Conservation (phyloP, 2,329 filamentous ascomycete genomes). For the Pseudophaeomoniella oleicola region DNA sequence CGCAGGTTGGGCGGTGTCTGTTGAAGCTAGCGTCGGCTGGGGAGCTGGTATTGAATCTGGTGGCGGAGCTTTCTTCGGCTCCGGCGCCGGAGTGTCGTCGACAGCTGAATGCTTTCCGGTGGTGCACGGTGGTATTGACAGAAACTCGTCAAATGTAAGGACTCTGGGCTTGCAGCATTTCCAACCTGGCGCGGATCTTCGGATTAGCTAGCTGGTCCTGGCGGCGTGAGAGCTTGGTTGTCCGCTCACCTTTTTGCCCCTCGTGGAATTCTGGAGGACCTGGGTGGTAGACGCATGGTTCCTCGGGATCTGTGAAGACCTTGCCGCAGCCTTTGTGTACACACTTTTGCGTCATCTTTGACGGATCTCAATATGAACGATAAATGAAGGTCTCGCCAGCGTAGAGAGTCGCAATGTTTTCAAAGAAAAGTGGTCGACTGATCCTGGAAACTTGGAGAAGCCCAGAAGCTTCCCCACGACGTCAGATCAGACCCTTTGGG, state of each 20-base stretch:
- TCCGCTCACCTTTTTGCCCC: conserved; percentile 76
- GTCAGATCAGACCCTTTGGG: no score
- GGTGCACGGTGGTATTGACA: conserved; percentile 81
- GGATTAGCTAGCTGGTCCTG: no score
- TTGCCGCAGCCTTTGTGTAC: conserved; percentile 95
- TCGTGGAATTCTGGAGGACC: conserved; percentile 93
- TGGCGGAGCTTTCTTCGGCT: conserved; percentile 10
- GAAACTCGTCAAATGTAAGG: conserved; percentile 96
- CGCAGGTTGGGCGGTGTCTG: conserved; percentile 1
- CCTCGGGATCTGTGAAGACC: conserved; percentile 63
- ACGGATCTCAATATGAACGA: not conserved
- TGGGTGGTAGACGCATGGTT: conserved; percentile 82
- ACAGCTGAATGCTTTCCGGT: conserved; percentile 84
- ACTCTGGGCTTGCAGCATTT: conserved; percentile 97
- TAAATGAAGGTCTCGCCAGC: not conserved
- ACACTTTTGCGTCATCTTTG: conserved; percentile 45
- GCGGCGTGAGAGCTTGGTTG: no score
- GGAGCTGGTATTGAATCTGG: conserved; percentile 8
- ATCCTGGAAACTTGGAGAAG: not conserved
- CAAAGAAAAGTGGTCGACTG: not conserved
- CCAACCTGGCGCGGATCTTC: conserved; percentile 56
- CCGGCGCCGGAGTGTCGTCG: conserved; percentile 49
- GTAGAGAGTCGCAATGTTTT: not conserved
- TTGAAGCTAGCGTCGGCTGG: not conserved
- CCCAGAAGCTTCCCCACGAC: not conserved